These are phyloP conservation scores for Nitzschia inconspicua DNA, from an alignment of 108 stramenopile species.

Conservation along the genomic window DNA sequence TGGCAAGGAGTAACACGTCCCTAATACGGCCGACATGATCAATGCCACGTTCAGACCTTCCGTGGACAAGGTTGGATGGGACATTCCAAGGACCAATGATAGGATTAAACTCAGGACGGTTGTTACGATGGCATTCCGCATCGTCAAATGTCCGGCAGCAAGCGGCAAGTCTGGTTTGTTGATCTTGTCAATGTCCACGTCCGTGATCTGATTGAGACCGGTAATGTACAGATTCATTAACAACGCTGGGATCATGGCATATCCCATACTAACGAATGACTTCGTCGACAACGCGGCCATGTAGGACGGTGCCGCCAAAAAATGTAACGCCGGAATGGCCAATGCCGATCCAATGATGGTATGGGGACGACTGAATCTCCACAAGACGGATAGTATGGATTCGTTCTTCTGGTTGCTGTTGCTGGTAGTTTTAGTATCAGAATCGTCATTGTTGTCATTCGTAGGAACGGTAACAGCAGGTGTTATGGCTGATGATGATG, in stretches of 20 bases:
- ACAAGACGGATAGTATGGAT: conserved; percentile 71
- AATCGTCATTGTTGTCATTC: not conserved
- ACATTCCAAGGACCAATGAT: conserved; percentile 62
- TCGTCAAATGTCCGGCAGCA: conserved; percentile 74
- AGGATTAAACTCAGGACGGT: conserved; percentile 52
- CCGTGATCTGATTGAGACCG: conserved; percentile 95
- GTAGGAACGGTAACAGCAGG: not conserved
- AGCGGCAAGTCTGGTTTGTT: conserved; percentile 95
- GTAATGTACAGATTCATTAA: conserved; percentile 96
- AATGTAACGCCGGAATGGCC: conserved; percentile 88
- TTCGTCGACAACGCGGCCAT: conserved; percentile 40
- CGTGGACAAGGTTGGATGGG: conserved; percentile 47
- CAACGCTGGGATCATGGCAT: conserved; percentile 86
- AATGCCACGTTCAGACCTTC: conserved; percentile 75
- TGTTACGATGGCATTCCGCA: conserved; percentile 45
- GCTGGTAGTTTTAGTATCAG: too few relatives aligned
- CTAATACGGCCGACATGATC: conserved; percentile 83
- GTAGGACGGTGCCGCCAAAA: conserved; percentile 78
- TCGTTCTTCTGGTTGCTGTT: not conserved
- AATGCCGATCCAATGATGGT: conserved; percentile 94
- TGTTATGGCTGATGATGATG: not conserved
- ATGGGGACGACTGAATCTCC: conserved; percentile 94
- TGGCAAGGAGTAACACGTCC: conserved; percentile 84
- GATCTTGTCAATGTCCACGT: conserved; percentile 95
- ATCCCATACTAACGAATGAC: conserved; percentile 43